phyloP scores from a whole-genome alignment of 2,329 filamentous ascomycete genomes.

The Neospermospora avenae region DNA sequence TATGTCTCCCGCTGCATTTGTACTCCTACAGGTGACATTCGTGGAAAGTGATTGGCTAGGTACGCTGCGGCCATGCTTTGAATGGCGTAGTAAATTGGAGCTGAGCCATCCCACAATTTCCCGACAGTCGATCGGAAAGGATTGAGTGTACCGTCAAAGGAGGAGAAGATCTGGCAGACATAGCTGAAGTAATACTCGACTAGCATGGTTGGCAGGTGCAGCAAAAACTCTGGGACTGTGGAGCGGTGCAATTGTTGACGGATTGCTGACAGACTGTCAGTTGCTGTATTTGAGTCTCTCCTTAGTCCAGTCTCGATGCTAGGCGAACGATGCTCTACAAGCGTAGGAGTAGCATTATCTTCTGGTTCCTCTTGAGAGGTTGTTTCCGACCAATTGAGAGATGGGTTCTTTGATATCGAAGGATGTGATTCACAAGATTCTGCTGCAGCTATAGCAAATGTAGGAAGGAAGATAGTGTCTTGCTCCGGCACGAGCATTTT shows the following conservation, averaged over 20 bases:
- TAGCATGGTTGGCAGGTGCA: slow-evolving; percentile 46
- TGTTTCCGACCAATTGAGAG: neutral
- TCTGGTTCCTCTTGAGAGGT: neutral
- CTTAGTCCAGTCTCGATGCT: neutral
- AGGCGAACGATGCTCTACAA: neutral
- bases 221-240: slow-evolving; percentile 28
- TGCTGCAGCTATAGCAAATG: slow-evolving; percentile 6
- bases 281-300: slow-evolving; percentile 16
- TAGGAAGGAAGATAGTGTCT: slow-evolving; percentile 4
- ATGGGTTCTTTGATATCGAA: neutral
- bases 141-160: slow-evolving; percentile 60
- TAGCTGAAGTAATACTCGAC: slow-evolving; percentile 64
- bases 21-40: slow-evolving; percentile 47
- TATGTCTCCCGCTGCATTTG: slow-evolving; percentile 44
- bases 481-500: slow-evolving; percentile 22
- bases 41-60: slow-evolving; percentile 53
- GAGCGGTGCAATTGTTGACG: slow-evolving; percentile 30
- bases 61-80: slow-evolving; percentile 64
- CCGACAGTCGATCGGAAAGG: slow-evolving; percentile 57
- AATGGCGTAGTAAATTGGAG: slow-evolving; percentile 57
- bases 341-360: neutral
- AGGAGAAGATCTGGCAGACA: slow-evolving; percentile 60
- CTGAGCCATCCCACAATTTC: slow-evolving; percentile 54
- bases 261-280: slow-evolving; percentile 30
- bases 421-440: slow-evolving; percentile 9